These are phyloP conservation scores for Fusarium musae DNA, from an alignment of 2,329 filamentous ascomycete species.

Conservation along the genomic window DNA sequence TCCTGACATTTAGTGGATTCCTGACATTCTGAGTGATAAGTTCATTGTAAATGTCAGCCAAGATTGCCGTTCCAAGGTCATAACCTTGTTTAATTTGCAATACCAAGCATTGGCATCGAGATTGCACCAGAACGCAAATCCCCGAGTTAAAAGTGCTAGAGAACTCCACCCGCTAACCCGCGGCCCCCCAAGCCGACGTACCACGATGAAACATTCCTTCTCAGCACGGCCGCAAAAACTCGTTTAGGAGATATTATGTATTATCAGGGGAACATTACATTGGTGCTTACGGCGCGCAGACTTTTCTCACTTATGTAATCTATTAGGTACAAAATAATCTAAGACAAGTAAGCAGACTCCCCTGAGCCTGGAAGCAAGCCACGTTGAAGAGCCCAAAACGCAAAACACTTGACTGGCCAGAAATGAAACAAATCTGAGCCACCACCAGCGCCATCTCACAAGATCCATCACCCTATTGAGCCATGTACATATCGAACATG, in stretches of 20 bases:
- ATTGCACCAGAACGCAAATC: neutral
- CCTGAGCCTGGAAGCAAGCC: conserved; percentile 10
- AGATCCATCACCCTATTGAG: neutral
- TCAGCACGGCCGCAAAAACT: conserved; percentile 1
- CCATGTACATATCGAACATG: neutral
- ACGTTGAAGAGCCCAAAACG: conserved; percentile 1
- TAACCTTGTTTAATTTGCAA: neutral
- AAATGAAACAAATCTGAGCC: conserved; percentile 15
- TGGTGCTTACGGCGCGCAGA: neutral
- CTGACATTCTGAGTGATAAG: neutral
- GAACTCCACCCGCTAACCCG: neutral
- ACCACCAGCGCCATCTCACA: neutral
- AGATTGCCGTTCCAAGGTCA: neutral
- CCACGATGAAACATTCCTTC: conserved; percentile 26
- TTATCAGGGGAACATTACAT: neutral
- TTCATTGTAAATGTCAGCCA: neutral
- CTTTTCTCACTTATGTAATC: neutral
- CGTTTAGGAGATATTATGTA: conserved; percentile 1
- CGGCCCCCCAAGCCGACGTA: conserved; percentile 5
- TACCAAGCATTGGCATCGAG: conserved; percentile 1
- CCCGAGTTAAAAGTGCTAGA: neutral
- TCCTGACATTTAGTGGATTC: no score
- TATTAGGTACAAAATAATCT: neutral
- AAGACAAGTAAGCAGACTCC: neutral
- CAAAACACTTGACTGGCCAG: conserved; percentile 20